Evolutionary conservation across 805 yeast genomes (phyloP), one percentile per base, ranked within the genome.

Genomic region (Candida sanyiensis): DNA sequence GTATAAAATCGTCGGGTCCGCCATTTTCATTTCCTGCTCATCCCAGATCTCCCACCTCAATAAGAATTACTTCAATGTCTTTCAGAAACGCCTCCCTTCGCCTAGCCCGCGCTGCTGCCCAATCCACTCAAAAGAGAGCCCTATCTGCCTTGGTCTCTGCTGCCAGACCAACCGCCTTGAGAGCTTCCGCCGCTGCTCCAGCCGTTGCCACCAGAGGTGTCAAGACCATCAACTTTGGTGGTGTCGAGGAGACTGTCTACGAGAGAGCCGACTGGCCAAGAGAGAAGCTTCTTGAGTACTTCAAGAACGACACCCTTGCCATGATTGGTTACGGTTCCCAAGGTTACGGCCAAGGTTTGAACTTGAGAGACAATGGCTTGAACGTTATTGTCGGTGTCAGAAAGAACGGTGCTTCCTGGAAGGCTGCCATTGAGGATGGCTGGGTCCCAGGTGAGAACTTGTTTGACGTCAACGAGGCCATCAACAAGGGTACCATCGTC

Each of bases 251-350:
- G 77, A 70, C 81, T 55, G 98, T 93, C 55, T 90, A 93, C 76
- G 97, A 93, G 77, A 86, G 98, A 72, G 82, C 88, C 59, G 98
- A 93, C 84, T 93, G 98, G 98, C 98, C 98, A 71, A 77, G 83
- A 67, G 97, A 90, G 73, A 90, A 85, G 76, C 76, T 93, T 61
- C 77, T 82, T 50, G 89, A 87, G 61, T 93, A 89, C 79, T 93
- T 93, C 88, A 90, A 93, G 80, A 74, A 89, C 70, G 97, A 93
- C 68, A 93, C 98, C 47, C 74, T 93, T 63, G 97, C 98, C 54
- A 72, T 93, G 62, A 89, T 93, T 57, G 98, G 98, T 71, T 93
- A 93, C 81, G 98, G 98, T 65, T 90, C 98, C 54, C 98, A 93
- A 75, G 98, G 98, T 77, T 90, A 93, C 78, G 98, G 98, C 66